These are phyloP conservation scores for Ogataea dorogensis DNA, from an alignment of 805 yeast genomes.

Conservation along the genomic window DNA sequence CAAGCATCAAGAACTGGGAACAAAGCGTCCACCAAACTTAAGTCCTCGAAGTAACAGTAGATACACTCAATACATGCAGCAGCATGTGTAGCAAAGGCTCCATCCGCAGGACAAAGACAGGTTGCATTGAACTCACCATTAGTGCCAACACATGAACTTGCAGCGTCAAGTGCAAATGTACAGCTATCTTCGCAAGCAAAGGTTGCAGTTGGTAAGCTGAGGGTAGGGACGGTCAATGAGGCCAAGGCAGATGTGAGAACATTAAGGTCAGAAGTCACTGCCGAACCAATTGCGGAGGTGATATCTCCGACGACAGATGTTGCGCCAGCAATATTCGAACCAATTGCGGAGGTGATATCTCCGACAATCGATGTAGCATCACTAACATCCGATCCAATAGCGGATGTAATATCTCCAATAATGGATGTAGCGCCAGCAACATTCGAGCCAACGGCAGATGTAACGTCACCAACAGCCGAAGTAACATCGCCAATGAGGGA, in stretches of 20 bases:
- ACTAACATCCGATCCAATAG: neutral
- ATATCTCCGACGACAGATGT: constrained; percentile 28
- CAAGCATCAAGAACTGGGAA: constrained; percentile 1
- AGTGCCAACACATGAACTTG: neutral
- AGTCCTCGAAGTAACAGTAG: neutral
- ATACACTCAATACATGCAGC: neutral
- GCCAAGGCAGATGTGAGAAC: neutral
- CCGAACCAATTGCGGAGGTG: constrained; percentile 20
- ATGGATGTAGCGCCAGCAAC: neutral
- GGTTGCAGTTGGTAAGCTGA: neutral
- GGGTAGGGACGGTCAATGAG: neutral
- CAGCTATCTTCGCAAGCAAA: neutral
- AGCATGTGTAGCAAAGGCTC: constrained; percentile 1
- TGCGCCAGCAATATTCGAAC: constrained; percentile 23
- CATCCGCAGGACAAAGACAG: neutral
- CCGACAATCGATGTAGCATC: constrained; percentile 36
- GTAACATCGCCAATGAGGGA: constrained; percentile 31
- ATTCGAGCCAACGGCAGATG: neutral
- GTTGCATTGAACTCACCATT: neutral
- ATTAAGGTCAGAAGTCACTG: too few relatives aligned
- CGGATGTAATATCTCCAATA: neutral
- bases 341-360: constrained; percentile 22
- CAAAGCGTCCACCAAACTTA: neutral
- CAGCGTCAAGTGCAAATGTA: neutral
- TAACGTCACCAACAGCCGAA: constrained; percentile 1